A percentile compares a stretch with the other conserved stretches of the same genome.
phyloP scores from a whole-genome alignment of 768 basidiomycete species.

The Lentinula lateritia region DNA sequence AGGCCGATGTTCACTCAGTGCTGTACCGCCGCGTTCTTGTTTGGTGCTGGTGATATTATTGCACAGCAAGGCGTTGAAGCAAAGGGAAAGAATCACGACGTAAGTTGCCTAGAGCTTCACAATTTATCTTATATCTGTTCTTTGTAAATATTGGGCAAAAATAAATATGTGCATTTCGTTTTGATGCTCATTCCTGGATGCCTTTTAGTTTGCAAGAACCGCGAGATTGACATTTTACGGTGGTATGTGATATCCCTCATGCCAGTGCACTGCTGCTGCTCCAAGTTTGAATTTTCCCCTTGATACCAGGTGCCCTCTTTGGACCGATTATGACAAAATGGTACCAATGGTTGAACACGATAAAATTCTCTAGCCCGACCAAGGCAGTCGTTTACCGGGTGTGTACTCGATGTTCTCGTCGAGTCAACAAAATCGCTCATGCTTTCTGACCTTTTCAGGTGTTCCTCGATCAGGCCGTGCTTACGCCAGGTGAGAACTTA shows the following conservation, averaged over 20 bases:
- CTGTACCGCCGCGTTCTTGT: conserved; percentile 58
- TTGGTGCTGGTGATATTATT: conserved; percentile 72
- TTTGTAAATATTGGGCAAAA: not conserved
- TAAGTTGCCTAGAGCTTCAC: conserved; percentile 27
- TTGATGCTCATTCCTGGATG: not conserved
- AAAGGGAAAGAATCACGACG: conserved; percentile 71
- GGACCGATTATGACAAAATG: conserved; percentile 81
- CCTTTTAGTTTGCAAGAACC: conserved; percentile 47
- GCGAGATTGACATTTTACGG: conserved; percentile 69
- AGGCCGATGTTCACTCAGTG: conserved; percentile 62
- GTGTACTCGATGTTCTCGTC: conserved; percentile 11
- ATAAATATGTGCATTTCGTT: not conserved
- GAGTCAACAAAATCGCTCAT: not conserved
- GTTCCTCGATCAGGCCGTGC: conserved; percentile 73
- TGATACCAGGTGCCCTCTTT: conserved; percentile 54
- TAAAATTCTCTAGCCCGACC: conserved; percentile 61
- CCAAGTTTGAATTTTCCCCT: no score
- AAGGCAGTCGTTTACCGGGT: conserved; percentile 60
- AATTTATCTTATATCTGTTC: not conserved
- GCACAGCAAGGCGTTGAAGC: conserved; percentile 84
- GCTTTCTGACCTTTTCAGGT: conserved; percentile 36
- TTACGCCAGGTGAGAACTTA: conserved; percentile 55
- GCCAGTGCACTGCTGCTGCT: not conserved
- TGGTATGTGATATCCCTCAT: conserved; percentile 33
- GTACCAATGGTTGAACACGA: conserved; percentile 67